Percentiles rank a stretch among this genome's conserved stretches.
Conservation (phyloP, 2,329 filamentous ascomycete species). For the Cryphonectria parasitica region DNA sequence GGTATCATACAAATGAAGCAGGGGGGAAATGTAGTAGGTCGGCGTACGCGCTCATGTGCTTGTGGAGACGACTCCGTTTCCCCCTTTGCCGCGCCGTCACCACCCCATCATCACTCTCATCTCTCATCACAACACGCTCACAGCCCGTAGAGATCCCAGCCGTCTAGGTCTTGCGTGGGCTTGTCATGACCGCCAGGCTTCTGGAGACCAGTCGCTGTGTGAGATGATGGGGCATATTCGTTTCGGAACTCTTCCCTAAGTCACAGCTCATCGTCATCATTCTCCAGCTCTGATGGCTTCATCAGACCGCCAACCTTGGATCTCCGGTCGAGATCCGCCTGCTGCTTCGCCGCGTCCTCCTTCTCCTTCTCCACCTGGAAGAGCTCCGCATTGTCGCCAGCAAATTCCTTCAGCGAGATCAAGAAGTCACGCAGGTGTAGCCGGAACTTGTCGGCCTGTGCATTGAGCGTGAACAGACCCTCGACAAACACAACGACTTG, state of each 20-base stretch:
- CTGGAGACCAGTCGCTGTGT: conserved; percentile 35
- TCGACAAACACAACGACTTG: conserved; percentile 93
- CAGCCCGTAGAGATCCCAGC: conserved; percentile 43
- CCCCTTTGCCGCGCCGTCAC: neutral
- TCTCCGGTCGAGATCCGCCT: conserved; percentile 85
- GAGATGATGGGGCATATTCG: conserved; percentile 56
- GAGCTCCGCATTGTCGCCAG: conserved; percentile 91
- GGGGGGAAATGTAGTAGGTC: conserved; percentile 22
- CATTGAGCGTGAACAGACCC: conserved; percentile 84
- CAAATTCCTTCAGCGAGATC: conserved; percentile 95
- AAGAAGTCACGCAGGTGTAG: conserved; percentile 95
- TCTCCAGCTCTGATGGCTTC: conserved; percentile 95
- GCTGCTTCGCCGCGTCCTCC: conserved; percentile 81
- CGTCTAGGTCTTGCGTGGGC: conserved; percentile 36
- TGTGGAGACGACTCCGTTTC: conserved; percentile 7
- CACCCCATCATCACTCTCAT: conserved; percentile 2
- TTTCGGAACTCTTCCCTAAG: conserved; percentile 69
- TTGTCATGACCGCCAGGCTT: conserved; percentile 22
- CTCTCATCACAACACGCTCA: conserved; percentile 32
- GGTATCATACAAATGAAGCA: conserved; percentile 31
- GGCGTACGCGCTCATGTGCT: conserved; percentile 18
- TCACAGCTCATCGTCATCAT: conserved; percentile 88
- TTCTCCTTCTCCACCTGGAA: conserved; percentile 95
- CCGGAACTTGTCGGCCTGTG: conserved; percentile 92
- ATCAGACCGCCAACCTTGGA: conserved; percentile 95